Base-by-base conservation (phyloP, 305 asterid genomes). In the Salvia sclarea region DNA sequence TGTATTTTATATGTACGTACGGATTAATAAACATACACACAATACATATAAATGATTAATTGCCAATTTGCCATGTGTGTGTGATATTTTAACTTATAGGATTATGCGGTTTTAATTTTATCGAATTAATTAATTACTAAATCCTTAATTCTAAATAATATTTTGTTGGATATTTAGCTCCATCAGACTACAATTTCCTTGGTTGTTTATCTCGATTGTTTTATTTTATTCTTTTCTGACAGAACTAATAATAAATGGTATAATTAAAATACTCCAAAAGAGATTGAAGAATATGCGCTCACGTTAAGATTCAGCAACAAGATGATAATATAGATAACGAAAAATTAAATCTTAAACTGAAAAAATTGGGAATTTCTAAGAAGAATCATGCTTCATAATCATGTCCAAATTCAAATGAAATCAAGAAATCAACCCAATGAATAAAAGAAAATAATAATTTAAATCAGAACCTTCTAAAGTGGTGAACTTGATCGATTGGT, bases 331-430 rank as follows among this genome's bases (percentile, higher is more conserved):
- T 12, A 38, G 13, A 10, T 38, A 38, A 11, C 44, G 16, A 21
- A 20, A 20, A 60, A 35, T 35, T 33, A 20, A 65, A n/a, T 25
- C 10, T 40, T 22, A 14, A 52, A 41, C 28, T 20, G 2, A 48
- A 20, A 71, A 16, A 53, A 20, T 47, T 37, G 62, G 8, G 61
- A 25, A 17, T 13, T 53, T 21, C 17, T 38, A 5, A 18, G 54
- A 70, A 38, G 69, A 61, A 38, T 70, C 69, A 61, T 50, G 75
- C 31, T 70, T 62, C 61, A 43, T 37, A 37, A 20, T 30, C 6
- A 35, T 20, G 66, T 24, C 64, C 54, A 49, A 33, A 30, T 64
- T 64, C 25, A 16, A 16, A 44, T 6, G 12, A 24, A 24, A 10
- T 6, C 10, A 17, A 18, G 40, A 20, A 8, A 28, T 13, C 47